Percentiles rank a stretch among this genome's conserved stretches.
phyloP scores from a whole-genome alignment of 352 stramenopile species.

The Pythium brachiatum region DNA sequence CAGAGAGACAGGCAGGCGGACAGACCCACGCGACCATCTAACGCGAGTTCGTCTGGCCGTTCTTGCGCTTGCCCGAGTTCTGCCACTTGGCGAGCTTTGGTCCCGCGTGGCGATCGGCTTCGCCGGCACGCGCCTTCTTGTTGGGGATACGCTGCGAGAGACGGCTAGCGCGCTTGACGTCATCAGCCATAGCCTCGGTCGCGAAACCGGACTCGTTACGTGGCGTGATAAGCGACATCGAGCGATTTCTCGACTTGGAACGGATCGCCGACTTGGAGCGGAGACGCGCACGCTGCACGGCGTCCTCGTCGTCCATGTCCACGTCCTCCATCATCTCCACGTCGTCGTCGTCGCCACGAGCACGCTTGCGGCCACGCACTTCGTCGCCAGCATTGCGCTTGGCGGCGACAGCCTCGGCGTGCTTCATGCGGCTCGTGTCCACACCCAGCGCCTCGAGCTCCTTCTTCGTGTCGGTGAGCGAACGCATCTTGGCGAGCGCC shows the following conservation, averaged over 20 bases:
- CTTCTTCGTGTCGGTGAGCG: conserved; percentile 86
- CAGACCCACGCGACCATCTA: conserved; percentile 32
- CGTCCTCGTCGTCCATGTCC: conserved; percentile 67
- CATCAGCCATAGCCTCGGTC: conserved; percentile 39
- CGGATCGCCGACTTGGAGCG: conserved; percentile 69
- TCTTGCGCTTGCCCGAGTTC: conserved; percentile 86
- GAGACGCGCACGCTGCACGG: conserved; percentile 41
- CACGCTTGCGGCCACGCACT: conserved; percentile 82
- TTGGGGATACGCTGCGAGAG: conserved; percentile 75
- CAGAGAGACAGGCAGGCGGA: background rate
- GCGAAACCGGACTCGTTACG: conserved; percentile 72
- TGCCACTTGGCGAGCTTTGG: conserved; percentile 89
- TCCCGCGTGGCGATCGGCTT: conserved; percentile 74
- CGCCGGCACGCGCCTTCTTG: conserved; percentile 78
- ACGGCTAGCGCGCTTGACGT: conserved; percentile 44
- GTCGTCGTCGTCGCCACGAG: conserved; percentile 78
- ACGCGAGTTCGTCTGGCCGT: conserved; percentile 73
- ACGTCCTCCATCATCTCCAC: conserved; percentile 90
- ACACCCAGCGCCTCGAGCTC: conserved; percentile 90
- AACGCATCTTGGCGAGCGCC: conserved; percentile 72
- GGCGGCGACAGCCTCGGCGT: conserved; percentile 69
- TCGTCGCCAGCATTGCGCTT: conserved; percentile 70
- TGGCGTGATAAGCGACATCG: conserved; percentile 69
- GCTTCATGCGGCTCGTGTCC: conserved; percentile 90
- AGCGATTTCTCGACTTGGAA: conserved; percentile 83